Base-by-base conservation (phyloP, 2,329 filamentous ascomycete genomes). In the Seiridium cupressi region DNA sequence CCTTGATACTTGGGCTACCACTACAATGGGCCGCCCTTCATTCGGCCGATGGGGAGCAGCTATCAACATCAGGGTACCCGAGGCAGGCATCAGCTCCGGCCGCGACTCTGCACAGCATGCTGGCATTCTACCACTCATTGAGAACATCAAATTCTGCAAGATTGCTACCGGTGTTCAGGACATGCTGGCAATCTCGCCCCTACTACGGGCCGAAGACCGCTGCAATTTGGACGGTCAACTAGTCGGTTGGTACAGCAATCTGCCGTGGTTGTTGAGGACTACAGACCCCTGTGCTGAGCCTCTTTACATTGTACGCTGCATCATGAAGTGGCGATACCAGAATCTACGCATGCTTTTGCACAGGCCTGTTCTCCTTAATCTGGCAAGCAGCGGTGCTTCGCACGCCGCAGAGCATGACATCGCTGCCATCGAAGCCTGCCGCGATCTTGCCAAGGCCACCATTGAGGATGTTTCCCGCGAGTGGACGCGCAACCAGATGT, bases 321-420 rank as follows among this genome's bases (percentile, higher is more conserved):
- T 93, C 66, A 92, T 93, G 88, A 90, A 91, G 72, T 93, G 90
- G 91, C 84, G 90, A 11, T 93, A 91, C 70, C 87, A 91, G 69
- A 92, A 92, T 66, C 82, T 92, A 51, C 87, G 90, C 51, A 89
- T 93, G 74, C 82, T 93, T 1, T 83, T 93, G 31, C 88, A 93
- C 72, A 82, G 91, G 3, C 90, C 90, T 0, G 86, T 89, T 0
- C 79, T 94, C 1, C 81, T 93, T 5, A 89, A 85, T 74, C 77
- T 90, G 68, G 80, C 86, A 69, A 79, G 83, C 66, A 79, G 83
- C 70, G 80, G 80, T 60, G 73, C 81, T 54, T 76, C 81, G 67
- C 74, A 83, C 73, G 70, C 78, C 63, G 67, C 80, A 10, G 78
- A 85, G 2, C 84, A 91, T 62, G 90, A 93, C 65, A 81, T 88